Evolutionary conservation across 139 green algal genomes (phyloP).

Genomic region (Chlorella vulgaris): DNA sequence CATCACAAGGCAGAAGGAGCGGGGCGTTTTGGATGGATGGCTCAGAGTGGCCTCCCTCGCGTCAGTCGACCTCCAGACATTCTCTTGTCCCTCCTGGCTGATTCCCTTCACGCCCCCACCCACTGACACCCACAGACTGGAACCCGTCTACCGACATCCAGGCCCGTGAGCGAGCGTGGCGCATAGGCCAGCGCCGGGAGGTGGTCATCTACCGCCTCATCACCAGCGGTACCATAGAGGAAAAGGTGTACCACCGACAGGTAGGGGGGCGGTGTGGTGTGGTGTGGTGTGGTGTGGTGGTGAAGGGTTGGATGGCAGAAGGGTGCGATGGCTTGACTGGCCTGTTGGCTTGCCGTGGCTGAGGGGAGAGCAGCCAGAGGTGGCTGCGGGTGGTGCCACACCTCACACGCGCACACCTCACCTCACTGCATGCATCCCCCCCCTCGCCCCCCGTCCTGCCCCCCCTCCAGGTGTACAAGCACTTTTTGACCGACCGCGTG

Average conservation of each 20-base stretch:
- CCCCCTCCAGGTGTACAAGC: slow-evolving; percentile 62
- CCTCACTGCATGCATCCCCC: too few relatives aligned
- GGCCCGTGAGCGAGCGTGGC: slow-evolving; percentile 95
- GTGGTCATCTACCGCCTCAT: slow-evolving; percentile 96
- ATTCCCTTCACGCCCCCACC: not conserved
- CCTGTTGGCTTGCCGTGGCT: too few relatives aligned
- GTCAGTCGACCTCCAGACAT: too few relatives aligned
- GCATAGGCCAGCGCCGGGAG: slow-evolving; percentile 91
- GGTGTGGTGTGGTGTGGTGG: not conserved
- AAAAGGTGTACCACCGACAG: slow-evolving; percentile 97
- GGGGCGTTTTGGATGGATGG: too few relatives aligned
- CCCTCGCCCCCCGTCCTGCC: not conserved
- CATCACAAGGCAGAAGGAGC: too few relatives aligned
- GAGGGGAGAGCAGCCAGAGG: too few relatives aligned
- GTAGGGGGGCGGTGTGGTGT: slow-evolving; percentile 73
- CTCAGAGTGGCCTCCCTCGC: too few relatives aligned
- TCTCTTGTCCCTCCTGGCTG: too few relatives aligned
- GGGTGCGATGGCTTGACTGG: too few relatives aligned
- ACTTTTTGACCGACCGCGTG: slow-evolving; percentile 64
- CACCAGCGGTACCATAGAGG: slow-evolving; percentile 96
- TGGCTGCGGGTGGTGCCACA: too few relatives aligned
- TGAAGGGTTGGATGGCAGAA: not conserved
- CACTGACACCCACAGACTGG: slow-evolving; percentile 86
- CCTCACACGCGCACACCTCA: too few relatives aligned
- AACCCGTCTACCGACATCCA: slow-evolving; percentile 93